These are phyloP conservation scores for Neopestalotiopsis sp. DNA, from an alignment of 2,329 filamentous ascomycete species.

Conservation along the genomic window DNA sequence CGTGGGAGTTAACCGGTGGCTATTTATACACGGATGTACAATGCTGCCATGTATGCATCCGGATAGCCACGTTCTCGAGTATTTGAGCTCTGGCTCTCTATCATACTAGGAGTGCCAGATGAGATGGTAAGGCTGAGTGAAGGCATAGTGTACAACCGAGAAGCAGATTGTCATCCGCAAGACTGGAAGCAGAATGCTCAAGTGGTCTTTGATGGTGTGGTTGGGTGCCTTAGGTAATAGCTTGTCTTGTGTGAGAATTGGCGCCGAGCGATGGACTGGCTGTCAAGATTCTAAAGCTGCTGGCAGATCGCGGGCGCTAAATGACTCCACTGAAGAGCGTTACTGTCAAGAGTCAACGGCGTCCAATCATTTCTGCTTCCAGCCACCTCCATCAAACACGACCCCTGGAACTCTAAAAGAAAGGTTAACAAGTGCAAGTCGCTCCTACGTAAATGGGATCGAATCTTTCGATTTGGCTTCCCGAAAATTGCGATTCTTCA, in stretches of 20 bases:
- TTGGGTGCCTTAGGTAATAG: background rate
- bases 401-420: background rate
- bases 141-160: background rate
- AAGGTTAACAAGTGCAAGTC: background rate
- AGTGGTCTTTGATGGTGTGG: no score
- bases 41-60: no score
- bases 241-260: slow-evolving; percentile 15
- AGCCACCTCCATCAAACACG: background rate
- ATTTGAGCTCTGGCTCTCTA: background rate
- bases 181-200: no score
- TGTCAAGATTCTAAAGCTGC: background rate
- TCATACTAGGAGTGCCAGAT: background rate
- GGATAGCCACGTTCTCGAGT: background rate
- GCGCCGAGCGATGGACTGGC: slow-evolving; percentile 10
- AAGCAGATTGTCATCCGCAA: background rate
- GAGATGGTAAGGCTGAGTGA: no score
- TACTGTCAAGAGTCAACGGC: background rate
- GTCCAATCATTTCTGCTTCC: slow-evolving; percentile 13
- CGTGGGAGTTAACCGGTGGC: no score
- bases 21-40: no score
- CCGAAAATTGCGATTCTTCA: no score
- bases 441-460: background rate
- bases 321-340: slow-evolving; percentile 11
- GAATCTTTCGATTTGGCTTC: background rate
- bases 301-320: slow-evolving; percentile 11